Conservation (phyloP, 257 asterid species). For the Solanum chilense region DNA sequence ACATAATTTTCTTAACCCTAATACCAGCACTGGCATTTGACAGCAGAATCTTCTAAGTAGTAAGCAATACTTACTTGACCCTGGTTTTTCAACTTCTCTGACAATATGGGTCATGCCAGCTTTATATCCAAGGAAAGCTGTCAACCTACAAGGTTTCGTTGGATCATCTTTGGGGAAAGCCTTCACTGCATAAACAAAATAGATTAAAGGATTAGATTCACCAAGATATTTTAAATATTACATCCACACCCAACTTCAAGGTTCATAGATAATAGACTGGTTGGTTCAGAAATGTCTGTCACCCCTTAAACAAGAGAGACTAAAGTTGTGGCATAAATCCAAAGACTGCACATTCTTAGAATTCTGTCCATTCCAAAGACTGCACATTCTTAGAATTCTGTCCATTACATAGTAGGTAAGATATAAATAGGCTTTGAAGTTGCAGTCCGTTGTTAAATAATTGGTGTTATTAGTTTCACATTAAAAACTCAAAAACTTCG, state of each 20-base stretch:
- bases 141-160: constrained; percentile 47
- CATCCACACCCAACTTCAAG: background rate
- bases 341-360: background rate
- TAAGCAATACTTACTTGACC: constrained; percentile 49
- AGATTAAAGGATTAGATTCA: background rate
- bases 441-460: background rate
- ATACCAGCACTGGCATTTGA: background rate
- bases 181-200: constrained; percentile 43
- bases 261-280: background rate
- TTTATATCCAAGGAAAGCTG: constrained; percentile 77
- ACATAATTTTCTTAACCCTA: background rate
- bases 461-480: no score
- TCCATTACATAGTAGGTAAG: no score
- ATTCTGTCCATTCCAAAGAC: background rate
- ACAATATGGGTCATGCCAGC: constrained; percentile 92
- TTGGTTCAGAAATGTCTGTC: background rate
- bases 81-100: constrained; percentile 83
- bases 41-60: background rate
- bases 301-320: background rate
- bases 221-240: background rate
- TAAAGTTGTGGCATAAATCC: background rate
- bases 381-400: background rate
- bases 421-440: background rate
- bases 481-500: background rate
- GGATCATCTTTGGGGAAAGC: constrained; percentile 72